Evolutionary conservation across 768 basidiomycete species (phyloP).

Genomic region (Asterophora parasitica): DNA sequence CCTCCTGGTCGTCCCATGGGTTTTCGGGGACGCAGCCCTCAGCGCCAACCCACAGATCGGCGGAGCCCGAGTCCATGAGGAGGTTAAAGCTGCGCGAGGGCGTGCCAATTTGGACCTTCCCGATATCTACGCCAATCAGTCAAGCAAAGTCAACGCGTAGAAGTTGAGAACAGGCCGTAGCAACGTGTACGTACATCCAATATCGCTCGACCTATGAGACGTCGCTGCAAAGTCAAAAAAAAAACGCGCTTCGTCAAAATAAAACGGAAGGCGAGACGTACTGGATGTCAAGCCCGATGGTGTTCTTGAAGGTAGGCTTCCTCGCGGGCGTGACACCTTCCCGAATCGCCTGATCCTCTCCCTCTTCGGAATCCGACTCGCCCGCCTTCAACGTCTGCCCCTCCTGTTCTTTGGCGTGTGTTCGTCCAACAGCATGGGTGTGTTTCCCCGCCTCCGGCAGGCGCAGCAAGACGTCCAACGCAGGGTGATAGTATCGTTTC

Average conservation of each 20-base stretch:
- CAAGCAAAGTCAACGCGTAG: too few species aligned
- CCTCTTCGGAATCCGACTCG: conserved; percentile 3
- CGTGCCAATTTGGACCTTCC: conserved; percentile 36
- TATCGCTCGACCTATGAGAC: conserved; percentile 39
- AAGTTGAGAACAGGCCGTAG: background rate
- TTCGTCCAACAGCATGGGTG: too few species aligned
- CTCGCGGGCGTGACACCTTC: conserved; percentile 15
- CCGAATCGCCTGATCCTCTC: background rate
- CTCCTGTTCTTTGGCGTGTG: too few species aligned
- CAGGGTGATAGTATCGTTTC: conserved; percentile 15
- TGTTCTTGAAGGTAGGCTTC: conserved; percentile 23
- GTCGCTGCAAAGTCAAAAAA: background rate
- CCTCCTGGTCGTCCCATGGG: conserved; percentile 12
- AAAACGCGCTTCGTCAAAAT: too few species aligned
- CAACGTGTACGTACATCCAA: conserved; percentile 34
- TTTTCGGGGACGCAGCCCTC: conserved; percentile 36
- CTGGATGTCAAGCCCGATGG: conserved; percentile 56
- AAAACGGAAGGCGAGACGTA: conserved; percentile 21
- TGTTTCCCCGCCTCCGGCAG: background rate
- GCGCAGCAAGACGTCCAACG: conserved; percentile 2
- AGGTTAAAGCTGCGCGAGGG: conserved; percentile 43
- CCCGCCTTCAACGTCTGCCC: background rate
- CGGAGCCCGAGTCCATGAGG: conserved; percentile 59
- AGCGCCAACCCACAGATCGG: conserved; percentile 55
- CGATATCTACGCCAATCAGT: conserved; percentile 24